These are phyloP conservation scores for Fusarium papillatum DNA, from an alignment of 2,329 filamentous ascomycete species.

Conservation along the genomic window DNA sequence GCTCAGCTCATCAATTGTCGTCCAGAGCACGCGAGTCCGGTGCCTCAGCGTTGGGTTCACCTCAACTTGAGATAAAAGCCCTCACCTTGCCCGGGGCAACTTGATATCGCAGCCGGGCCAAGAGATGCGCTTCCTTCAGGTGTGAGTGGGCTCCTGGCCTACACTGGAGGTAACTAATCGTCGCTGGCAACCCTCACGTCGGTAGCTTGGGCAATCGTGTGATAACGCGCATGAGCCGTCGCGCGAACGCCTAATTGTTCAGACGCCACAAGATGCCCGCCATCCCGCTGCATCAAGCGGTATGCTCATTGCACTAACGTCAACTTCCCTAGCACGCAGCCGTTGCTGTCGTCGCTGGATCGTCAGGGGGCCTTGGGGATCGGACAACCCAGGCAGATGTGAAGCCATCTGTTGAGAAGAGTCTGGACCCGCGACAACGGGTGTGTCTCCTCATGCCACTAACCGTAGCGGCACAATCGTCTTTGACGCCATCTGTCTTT, in stretches of 20 bases:
- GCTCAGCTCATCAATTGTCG: conserved; percentile 32
- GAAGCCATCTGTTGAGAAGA: conserved; percentile 4
- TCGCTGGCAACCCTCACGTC: conserved; percentile 25
- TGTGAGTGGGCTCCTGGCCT: conserved; percentile 31
- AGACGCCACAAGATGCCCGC: conserved; percentile 15
- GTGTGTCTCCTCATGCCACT: conserved; percentile 36
- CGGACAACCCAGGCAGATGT: neutral
- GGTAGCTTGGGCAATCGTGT: conserved; percentile 28
- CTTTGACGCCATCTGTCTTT: conserved; percentile 31
- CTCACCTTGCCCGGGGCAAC: conserved; percentile 25
- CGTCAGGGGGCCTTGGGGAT: conserved; percentile 29
- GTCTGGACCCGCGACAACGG: conserved; percentile 35
- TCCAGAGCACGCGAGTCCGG: conserved; percentile 26
- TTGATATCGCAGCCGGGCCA: conserved; percentile 27
- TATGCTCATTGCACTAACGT: conserved; percentile 9
- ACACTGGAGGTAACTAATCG: conserved; percentile 14
- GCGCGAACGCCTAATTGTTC: conserved; percentile 15
- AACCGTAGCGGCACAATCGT: conserved; percentile 21
- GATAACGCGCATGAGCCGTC: conserved; percentile 28
- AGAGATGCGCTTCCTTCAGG: conserved; percentile 13
- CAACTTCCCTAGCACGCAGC: conserved; percentile 27
- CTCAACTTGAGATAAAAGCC: conserved; percentile 21
- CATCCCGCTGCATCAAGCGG: conserved; percentile 16
- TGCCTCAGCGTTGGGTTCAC: conserved; percentile 23
- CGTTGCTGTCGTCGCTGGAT: conserved; percentile 19